Evolutionary conservation across 2,329 filamentous ascomycete species (phyloP).

Genomic region (Thelonectria olida): DNA sequence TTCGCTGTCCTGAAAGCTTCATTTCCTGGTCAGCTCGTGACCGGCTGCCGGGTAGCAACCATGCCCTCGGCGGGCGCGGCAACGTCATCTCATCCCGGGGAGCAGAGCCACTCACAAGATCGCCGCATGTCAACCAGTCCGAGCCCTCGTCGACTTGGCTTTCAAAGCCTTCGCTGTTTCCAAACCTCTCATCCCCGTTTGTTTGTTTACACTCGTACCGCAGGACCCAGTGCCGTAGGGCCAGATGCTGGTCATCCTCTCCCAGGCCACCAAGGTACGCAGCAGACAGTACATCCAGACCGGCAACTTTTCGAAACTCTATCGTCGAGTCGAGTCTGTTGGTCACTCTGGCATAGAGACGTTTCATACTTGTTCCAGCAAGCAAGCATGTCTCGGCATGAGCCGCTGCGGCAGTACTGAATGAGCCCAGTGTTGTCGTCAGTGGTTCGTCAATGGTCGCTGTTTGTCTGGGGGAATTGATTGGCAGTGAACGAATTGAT

Average conservation of each 20-base stretch:
- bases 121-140: constrained; percentile 18
- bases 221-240: constrained; percentile 2
- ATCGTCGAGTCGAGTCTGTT: background rate
- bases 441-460: constrained; percentile 1
- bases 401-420: constrained; percentile 34
- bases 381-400: constrained; percentile 11
- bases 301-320: too few relatives aligned
- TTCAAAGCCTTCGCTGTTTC: constrained; percentile 13
- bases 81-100: constrained; percentile 34
- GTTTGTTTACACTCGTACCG: constrained; percentile 4
- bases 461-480: background rate
- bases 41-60: constrained; percentile 22
- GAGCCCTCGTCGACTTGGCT: constrained; percentile 16
- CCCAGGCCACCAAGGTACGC: background rate
- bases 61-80: constrained; percentile 12
- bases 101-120: constrained; percentile 22
- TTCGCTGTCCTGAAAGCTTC: constrained; percentile 37
- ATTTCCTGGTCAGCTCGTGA: constrained; percentile 37
- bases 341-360: background rate
- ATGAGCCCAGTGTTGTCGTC: constrained; percentile 20
- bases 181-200: constrained; percentile 23
- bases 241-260: constrained; percentile 1
- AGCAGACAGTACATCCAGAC: background rate
- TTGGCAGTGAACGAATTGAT: constrained; percentile 16
- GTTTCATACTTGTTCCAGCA: background rate